Percentiles rank a stretch among this genome's conserved stretches.
Conservation (phyloP, 225 moss, liverwort and hornwort genomes). For the Antitrichia curtipendula region DNA sequence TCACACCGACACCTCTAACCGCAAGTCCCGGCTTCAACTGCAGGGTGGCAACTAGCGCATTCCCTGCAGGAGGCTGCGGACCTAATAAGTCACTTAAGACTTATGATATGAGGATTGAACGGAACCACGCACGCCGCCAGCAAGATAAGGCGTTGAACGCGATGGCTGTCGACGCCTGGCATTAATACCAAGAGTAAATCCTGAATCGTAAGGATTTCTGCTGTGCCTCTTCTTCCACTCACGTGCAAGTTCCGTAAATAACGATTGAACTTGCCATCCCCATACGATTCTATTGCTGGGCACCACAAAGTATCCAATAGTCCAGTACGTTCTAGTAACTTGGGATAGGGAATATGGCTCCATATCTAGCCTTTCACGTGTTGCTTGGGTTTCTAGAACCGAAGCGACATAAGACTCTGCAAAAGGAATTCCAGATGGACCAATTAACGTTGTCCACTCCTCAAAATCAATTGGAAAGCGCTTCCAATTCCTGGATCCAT, state of each 20-base stretch:
- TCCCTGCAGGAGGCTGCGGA: too few species aligned
- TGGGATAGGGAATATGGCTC: background rate
- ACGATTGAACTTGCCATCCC: rapidly evolving
- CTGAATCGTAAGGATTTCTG: background rate
- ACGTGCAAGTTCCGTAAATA: background rate
- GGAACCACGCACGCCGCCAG: too few species aligned
- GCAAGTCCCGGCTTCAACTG: too few species aligned
- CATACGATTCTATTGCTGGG: background rate
- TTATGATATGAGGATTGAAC: too few species aligned
- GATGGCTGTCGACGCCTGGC: too few species aligned
- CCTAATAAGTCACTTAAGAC: too few species aligned
- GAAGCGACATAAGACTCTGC: background rate
- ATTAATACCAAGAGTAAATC: too few species aligned
- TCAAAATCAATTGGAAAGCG: background rate
- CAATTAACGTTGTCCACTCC: background rate
- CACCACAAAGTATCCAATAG: background rate
- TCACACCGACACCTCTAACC: too few species aligned
- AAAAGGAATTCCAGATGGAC: background rate
- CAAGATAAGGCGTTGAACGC: too few species aligned
- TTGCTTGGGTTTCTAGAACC: background rate
- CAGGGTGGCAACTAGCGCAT: too few species aligned
- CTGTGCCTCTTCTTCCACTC: background rate
- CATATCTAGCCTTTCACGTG: background rate
- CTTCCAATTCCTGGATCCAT: background rate
- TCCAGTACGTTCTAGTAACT: background rate